Evolutionary conservation across 106 monocot species (phyloP).

Genomic region (Allium cepa): DNA sequence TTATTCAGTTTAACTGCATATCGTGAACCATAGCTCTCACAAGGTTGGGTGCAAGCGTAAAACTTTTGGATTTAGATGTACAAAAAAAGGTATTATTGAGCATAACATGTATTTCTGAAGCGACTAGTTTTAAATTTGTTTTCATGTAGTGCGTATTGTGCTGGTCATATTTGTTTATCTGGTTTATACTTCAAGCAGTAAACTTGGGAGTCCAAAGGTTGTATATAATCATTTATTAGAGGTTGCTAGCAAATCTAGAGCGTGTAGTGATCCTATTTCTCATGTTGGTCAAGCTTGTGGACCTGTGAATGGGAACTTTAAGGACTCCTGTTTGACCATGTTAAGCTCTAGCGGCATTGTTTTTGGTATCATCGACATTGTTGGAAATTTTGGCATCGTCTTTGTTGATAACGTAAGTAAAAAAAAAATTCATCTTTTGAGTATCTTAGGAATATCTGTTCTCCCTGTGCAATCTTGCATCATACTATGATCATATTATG

Average conservation of each 20-base stretch:
- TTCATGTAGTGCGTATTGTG: constrained; percentile 66
- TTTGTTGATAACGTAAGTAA: constrained; percentile 96
- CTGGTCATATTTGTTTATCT: constrained; percentile 83
- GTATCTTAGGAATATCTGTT: too few species aligned
- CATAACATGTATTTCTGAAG: too few species aligned
- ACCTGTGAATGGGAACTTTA: constrained; percentile 81
- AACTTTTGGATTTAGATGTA: too few species aligned
- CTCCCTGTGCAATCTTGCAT: too few species aligned
- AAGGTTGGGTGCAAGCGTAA: too few species aligned
- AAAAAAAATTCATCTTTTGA: background rate
- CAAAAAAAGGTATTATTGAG: too few species aligned
- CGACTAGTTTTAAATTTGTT: too few species aligned
- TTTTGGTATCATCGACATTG: constrained; percentile 97
- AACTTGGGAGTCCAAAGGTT: constrained; percentile 82
- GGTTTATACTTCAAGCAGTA: constrained; percentile 70
- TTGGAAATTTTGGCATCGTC: constrained; percentile 97
- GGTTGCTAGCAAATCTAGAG: constrained; percentile 47
- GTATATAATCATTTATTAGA: constrained; percentile 61
- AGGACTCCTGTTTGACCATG: constrained; percentile 91
- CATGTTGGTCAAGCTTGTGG: constrained; percentile 77
- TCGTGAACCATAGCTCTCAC: too few species aligned
- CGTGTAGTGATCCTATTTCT: constrained; percentile 57
- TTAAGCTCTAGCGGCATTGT: constrained; percentile 90
- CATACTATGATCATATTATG: too few species aligned
- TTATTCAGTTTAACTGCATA: too few species aligned